These are phyloP conservation scores for Tetrahymena borealis DNA, from an alignment of 73 alveolate species.

Conservation along the genomic window DNA sequence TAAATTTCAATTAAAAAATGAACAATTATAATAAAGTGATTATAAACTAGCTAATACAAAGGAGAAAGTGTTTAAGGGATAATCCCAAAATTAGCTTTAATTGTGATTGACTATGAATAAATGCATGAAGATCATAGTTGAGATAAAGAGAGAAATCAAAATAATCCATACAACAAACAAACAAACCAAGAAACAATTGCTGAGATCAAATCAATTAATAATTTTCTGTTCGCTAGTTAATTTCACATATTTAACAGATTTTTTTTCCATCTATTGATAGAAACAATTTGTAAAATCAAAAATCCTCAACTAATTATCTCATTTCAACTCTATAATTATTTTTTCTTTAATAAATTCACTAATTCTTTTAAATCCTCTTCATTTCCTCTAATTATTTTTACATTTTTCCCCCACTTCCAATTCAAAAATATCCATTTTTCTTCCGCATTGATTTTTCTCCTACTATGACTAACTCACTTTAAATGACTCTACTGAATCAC, in stretches of 20 bases:
- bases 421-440: too few species aligned
- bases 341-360: not conserved
- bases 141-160: not conserved
- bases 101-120: too few species aligned
- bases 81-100: too few species aligned
- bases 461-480: not conserved
- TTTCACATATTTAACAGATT: not conserved
- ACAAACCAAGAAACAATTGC: not conserved
- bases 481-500: not conserved
- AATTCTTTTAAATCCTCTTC: not conserved
- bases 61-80: too few species aligned
- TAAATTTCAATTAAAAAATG: too few species aligned
- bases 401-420: too few species aligned
- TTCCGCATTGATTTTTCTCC: too few species aligned
- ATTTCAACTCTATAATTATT: not conserved
- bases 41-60: too few species aligned
- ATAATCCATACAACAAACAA: not conserved
- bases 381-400: too few species aligned
- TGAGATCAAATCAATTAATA: not conserved
- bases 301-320: not conserved
- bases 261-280: not conserved
- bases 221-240: not conserved
- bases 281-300: not conserved
- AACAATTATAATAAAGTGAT: too few species aligned
- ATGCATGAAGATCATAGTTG: too few species aligned